These are phyloP conservation scores for Teratosphaeria epicoccoides DNA, from an alignment of 2,329 filamentous ascomycete species.

Conservation along the genomic window DNA sequence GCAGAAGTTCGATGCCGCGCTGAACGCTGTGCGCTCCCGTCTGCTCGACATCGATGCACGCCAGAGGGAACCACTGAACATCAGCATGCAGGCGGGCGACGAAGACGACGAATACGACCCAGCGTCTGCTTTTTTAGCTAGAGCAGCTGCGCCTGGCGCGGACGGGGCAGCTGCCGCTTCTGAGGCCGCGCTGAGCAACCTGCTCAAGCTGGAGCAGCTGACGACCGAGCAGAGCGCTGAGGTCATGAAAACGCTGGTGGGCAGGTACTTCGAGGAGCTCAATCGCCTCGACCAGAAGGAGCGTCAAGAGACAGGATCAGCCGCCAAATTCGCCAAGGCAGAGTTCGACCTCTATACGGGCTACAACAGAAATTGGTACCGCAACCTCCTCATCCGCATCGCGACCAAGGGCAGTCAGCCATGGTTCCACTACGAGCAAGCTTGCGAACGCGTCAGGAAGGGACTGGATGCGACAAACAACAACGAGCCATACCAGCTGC, in stretches of 20 bases:
- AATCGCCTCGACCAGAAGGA: background rate
- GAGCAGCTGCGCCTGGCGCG: background rate
- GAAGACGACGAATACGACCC: conserved; percentile 16
- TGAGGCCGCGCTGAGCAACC: background rate
- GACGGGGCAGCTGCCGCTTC: background rate
- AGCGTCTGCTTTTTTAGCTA: conserved; percentile 9
- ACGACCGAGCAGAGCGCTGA: background rate
- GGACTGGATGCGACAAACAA: conserved; percentile 13
- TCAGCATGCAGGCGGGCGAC: background rate
- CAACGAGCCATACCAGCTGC: conserved; percentile 39
- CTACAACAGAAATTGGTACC: conserved; percentile 72
- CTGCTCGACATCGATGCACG: conserved; percentile 27
- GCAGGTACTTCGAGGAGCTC: background rate
- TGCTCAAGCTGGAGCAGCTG: background rate
- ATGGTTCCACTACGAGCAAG: background rate
- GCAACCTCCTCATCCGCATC: conserved; percentile 73
- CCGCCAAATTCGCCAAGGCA: background rate
- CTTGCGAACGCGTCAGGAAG: background rate
- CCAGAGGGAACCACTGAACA: background rate
- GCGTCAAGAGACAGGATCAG: background rate
- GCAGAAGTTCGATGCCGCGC: conserved; percentile 57
- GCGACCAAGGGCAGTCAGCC: conserved; percentile 45
- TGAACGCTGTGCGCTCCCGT: conserved; percentile 46
- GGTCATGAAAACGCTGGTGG: background rate
- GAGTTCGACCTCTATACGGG: background rate